A percentile compares a stretch with the other conserved stretches of the same genome.
Evolutionary conservation across 75 land plant genomes (phyloP).

Genomic region (Cryptomeria japonica): DNA sequence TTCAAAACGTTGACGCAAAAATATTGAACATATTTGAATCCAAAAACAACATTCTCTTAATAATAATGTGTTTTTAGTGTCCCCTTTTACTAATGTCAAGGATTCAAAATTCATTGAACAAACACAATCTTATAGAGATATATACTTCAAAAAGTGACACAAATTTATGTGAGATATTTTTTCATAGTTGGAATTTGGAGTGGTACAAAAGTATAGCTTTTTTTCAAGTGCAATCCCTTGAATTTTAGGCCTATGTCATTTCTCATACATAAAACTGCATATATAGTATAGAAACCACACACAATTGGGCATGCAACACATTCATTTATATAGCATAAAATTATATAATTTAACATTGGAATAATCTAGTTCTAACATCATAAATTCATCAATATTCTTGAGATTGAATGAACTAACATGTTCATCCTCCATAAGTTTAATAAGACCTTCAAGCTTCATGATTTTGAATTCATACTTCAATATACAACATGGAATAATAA

Average conservation of each 20-base stretch:
- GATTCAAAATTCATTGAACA: not conserved
- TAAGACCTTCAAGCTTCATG: slow-evolving; percentile 70
- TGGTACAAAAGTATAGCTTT: too few species aligned
- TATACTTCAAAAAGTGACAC: too few species aligned
- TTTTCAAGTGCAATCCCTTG: not conserved
- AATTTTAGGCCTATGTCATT: not conserved
- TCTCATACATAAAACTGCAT: not conserved
- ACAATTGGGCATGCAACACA: not conserved
- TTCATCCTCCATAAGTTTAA: slow-evolving; percentile 81
- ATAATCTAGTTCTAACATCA: slow-evolving; percentile 82
- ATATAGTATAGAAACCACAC: not conserved
- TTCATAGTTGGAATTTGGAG: not conserved
- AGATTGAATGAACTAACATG: slow-evolving; percentile 88
- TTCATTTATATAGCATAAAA: not conserved
- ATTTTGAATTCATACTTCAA: not conserved
- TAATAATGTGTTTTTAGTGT: too few species aligned
- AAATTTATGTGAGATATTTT: too few species aligned
- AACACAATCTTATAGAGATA: not conserved
- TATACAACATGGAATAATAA: not conserved
- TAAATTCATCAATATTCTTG: slow-evolving; percentile 81
- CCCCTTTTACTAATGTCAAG: too few species aligned
- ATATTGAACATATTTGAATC: too few species aligned
- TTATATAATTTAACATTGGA: slow-evolving; percentile 5
- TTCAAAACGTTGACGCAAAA: too few species aligned
- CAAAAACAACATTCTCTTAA: too few species aligned